Conservation (phyloP, 805 yeast genomes). For the Candida awuae region DNA sequence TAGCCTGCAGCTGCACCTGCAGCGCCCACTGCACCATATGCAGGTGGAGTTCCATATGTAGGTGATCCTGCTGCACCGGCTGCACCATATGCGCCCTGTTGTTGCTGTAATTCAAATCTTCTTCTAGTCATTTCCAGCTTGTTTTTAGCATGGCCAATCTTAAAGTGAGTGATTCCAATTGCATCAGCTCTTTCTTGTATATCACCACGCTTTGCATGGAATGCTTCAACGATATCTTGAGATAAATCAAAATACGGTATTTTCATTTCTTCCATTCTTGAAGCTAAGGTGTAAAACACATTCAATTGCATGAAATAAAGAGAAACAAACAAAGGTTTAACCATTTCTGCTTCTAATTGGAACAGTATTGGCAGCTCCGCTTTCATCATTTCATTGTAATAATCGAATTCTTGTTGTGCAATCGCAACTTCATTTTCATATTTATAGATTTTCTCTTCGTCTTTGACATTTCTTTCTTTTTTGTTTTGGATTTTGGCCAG, state of each 20-base stretch:
- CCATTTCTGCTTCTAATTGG: constrained; percentile 82
- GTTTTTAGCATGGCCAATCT: constrained; percentile 77
- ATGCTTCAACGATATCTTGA: constrained; percentile 78
- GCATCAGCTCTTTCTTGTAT: constrained; percentile 85
- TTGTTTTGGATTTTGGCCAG: constrained; percentile 70
- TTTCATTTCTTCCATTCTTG: constrained; percentile 89
- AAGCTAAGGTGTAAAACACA: constrained; percentile 87
- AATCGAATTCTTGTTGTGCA: constrained; percentile 93
- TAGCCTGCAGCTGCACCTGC: constrained; percentile 26
- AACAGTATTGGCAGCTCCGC: constrained; percentile 83
- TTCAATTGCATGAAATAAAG: constrained; percentile 97
- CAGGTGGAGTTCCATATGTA: constrained; percentile 28
- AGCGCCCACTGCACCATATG: constrained; percentile 14
- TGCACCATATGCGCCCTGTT: constrained; percentile 22
- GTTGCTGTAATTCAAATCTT: constrained; percentile 46
- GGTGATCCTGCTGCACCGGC: constrained; percentile 23
- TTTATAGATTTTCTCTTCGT: constrained; percentile 82
- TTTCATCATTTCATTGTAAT: constrained; percentile 91
- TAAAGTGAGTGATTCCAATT: constrained; percentile 84
- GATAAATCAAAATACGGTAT: constrained; percentile 90
- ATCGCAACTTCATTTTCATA: constrained; percentile 84
- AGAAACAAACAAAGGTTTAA: constrained; percentile 87
- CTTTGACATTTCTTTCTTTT: constrained; percentile 77
- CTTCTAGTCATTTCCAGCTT: constrained; percentile 79
- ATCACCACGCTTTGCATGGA: constrained; percentile 74